Conservation (phyloP, 257 asterid species). For the Perilla frutescens region DNA sequence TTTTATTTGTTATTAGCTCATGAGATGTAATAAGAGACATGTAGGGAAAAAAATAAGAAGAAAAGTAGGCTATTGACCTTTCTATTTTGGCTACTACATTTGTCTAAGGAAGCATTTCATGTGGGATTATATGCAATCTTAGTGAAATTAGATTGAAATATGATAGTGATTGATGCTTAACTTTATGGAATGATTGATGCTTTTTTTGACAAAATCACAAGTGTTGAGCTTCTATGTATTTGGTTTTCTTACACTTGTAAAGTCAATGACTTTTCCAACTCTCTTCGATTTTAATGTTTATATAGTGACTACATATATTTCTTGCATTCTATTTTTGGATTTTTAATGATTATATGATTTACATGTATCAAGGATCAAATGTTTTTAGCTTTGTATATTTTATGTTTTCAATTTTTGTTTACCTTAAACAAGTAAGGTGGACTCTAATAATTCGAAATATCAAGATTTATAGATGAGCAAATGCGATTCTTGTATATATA, state of each 20-base stretch:
- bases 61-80: slow-evolving; percentile 31
- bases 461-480: too few species aligned
- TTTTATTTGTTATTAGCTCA: slow-evolving; percentile 30
- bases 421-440: too few species aligned
- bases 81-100: slow-evolving; percentile 30
- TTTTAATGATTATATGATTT: too few species aligned
- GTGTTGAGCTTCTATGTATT: slow-evolving; percentile 27
- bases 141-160: neutral
- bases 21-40: slow-evolving; percentile 27
- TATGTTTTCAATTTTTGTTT: too few species aligned
- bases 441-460: too few species aligned
- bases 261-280: slow-evolving; percentile 33
- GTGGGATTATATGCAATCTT: neutral
- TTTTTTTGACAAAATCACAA: slow-evolving; percentile 7
- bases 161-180: slow-evolving; percentile 33
- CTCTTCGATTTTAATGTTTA: slow-evolving; percentile 2
- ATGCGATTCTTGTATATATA: too few species aligned
- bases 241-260: slow-evolving; percentile 8
- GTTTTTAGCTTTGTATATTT: too few species aligned
- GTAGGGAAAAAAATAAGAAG: neutral
- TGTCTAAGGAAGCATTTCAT: slow-evolving; percentile 20
- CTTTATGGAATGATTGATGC: neutral
- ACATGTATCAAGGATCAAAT: too few species aligned
- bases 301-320: too few species aligned
- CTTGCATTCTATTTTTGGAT: too few species aligned